phyloP scores from a whole-genome alignment of 23 red algal species.

The Agarophyton chilense region DNA sequence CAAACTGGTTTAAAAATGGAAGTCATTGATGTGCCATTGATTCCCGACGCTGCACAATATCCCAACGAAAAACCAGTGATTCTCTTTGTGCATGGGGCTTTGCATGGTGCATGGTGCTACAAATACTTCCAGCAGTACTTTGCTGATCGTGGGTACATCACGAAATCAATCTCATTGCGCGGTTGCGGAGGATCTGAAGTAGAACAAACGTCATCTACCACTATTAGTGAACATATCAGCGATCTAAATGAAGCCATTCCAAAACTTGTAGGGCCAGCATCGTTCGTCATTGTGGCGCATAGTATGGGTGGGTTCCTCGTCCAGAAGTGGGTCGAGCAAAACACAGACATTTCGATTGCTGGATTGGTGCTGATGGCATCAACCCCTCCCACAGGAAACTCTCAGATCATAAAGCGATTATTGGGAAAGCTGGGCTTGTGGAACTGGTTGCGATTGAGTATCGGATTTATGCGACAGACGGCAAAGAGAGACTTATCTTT shows the following conservation, averaged over 20 bases:
- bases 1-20: constrained; percentile 18
- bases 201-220: background rate
- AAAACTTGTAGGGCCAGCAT: background rate
- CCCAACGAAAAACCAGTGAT: constrained; percentile 7
- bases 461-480: constrained; percentile 37
- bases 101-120: constrained; percentile 70
- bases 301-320: constrained; percentile 45
- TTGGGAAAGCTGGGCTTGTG: constrained; percentile 20
- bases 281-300: constrained; percentile 50
- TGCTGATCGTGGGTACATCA: constrained; percentile 26
- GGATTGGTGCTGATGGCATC: constrained; percentile 44
- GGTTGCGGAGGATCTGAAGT: constrained; percentile 16
- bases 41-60: background rate
- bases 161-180: constrained; percentile 50
- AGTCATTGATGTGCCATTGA: constrained; percentile 1
- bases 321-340: constrained; percentile 43
- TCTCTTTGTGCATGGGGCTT: constrained; percentile 53
- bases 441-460: constrained; percentile 9
- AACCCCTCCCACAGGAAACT: constrained; percentile 48
- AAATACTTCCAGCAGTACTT: constrained; percentile 49
- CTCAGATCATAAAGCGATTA: constrained; percentile 19
- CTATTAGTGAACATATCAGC: constrained; percentile 17
- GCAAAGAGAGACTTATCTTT: constrained; percentile 24
- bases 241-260: constrained; percentile 40
- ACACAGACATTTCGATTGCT: background rate